These are phyloP conservation scores for Yarrowia keelungensis DNA, from an alignment of 805 yeast genomes.

Conservation along the genomic window DNA sequence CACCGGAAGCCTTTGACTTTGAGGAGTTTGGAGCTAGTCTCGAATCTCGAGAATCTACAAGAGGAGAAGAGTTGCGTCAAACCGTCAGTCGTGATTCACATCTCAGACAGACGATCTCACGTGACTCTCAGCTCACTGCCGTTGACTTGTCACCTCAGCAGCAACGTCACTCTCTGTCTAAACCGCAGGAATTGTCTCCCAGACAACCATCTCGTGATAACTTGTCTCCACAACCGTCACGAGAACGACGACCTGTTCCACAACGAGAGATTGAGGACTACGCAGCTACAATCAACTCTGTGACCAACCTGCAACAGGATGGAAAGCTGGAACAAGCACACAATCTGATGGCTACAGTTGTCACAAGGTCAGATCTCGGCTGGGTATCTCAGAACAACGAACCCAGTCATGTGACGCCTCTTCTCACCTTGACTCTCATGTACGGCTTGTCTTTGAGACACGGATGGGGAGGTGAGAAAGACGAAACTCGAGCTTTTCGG, in stretches of 20 bases:
- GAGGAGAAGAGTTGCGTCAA: background rate
- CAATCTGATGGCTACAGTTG: slow-evolving; percentile 7
- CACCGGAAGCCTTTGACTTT: slow-evolving; percentile 20
- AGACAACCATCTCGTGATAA: background rate
- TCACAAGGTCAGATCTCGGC: background rate
- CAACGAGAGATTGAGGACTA: background rate
- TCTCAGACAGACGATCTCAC: background rate
- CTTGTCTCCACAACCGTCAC: background rate
- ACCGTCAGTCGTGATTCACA: background rate
- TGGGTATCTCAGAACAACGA: slow-evolving; percentile 5
- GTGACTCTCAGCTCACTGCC: slow-evolving; percentile 16
- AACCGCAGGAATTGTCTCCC: background rate
- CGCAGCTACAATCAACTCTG: slow-evolving; percentile 1
- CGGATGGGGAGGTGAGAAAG: slow-evolving; percentile 34
- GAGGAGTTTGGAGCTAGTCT: slow-evolving; percentile 24
- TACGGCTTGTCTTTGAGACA: slow-evolving; percentile 23
- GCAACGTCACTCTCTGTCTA: background rate
- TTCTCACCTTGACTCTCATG: slow-evolving; percentile 20
- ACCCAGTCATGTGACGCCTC: slow-evolving; percentile 3
- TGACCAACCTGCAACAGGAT: slow-evolving; percentile 17
- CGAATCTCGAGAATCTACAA: slow-evolving; percentile 4
- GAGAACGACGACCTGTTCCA: background rate
- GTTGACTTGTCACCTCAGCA: slow-evolving; percentile 16
- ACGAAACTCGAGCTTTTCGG: background rate
- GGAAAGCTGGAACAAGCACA: slow-evolving; percentile 29